Evolutionary conservation across 2,329 filamentous ascomycete genomes (phyloP).

Genomic region (Colletotrichum tanaceti): DNA sequence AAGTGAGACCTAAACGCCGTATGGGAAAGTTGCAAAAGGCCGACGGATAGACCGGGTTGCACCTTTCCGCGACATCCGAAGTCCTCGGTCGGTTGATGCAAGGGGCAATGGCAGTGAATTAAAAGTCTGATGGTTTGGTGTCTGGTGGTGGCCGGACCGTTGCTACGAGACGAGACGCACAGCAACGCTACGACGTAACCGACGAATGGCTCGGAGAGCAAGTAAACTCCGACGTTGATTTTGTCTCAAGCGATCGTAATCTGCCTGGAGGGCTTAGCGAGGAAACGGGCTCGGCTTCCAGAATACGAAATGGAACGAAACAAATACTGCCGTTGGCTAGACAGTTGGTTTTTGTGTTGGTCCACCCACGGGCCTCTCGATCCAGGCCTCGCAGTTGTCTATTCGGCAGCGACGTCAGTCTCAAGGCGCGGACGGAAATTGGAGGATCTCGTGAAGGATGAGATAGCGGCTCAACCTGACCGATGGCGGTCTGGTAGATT

Average conservation of each 20-base stretch:
- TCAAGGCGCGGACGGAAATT: conserved; percentile 35
- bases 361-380: conserved; percentile 30
- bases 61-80: conserved; percentile 20
- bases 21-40: conserved; percentile 7
- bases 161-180: conserved; percentile 15
- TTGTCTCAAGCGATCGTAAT: conserved; percentile 30
- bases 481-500: conserved; percentile 31
- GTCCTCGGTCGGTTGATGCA: conserved; percentile 13
- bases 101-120: conserved; percentile 14
- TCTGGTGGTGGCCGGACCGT: conserved; percentile 3
- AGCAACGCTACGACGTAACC: conserved; percentile 27
- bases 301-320: conserved; percentile 36
- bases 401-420: conserved; percentile 29
- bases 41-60: conserved; percentile 13
- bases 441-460: conserved; percentile 35
- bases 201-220: conserved; percentile 22
- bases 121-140: conserved; percentile 14
- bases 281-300: conserved; percentile 27
- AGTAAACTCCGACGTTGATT: conserved; percentile 21
- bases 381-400: conserved; percentile 18
- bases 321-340: conserved; percentile 27
- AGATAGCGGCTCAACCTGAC: conserved; percentile 18
- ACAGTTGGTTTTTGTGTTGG: conserved; percentile 6
- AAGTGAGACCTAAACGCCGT: conserved; percentile 22
- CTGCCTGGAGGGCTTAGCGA: conserved; percentile 8